Evolutionary conservation across 73 alveolate species (phyloP), one percentile per base, ranked within the genome.

Genomic region (Paramecium sexaurelia): DNA sequence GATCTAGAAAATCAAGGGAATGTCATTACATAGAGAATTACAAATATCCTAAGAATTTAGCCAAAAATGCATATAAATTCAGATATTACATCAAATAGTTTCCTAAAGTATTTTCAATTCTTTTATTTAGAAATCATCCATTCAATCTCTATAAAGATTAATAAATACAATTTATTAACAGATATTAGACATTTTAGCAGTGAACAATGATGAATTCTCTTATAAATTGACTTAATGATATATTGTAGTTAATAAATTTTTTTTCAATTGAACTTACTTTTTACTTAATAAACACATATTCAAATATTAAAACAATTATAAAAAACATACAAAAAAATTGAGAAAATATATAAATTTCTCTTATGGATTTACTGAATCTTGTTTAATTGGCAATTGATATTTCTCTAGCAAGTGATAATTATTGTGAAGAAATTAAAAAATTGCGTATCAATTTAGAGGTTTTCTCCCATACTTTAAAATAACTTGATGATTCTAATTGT

Each of bases 361-460:
- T 6, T 3, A 61, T 61, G 83, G 83, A 61, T 1, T 26, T 61
- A 61, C 39, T 61, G 9, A 32, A 61, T 11, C 43, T 61, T 29
- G 83, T 61, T 61, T 29, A 61, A 61, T 13, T 61, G 83, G 83
- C 83, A 22, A 61, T 61, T 13, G 83, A 61, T 61, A 61, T 61
- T 8, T 29, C 83, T 10, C 26, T 29, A 61, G 17, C 83, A 27
- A 61, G 83, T 5, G 39, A 26, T 61, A 29, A 32, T 19, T 61
- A 61, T 5, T 26, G 39, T 61, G 83, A 61, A 61, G 83, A 61
- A 29, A 61, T 61, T 10, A 61, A 29, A 6, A 61, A 61, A 26
- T 61, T 61, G 26, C 20, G 43, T 7, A 61, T 32, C 20, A 61
- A 32, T 32, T 8, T 61, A 29, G 83, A 61, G 11, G 83, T 61